A percentile compares a stretch with the other conserved stretches of the same genome.
Conservation (phyloP, 2,329 filamentous ascomycete species). For the Ilyonectria destructans region DNA sequence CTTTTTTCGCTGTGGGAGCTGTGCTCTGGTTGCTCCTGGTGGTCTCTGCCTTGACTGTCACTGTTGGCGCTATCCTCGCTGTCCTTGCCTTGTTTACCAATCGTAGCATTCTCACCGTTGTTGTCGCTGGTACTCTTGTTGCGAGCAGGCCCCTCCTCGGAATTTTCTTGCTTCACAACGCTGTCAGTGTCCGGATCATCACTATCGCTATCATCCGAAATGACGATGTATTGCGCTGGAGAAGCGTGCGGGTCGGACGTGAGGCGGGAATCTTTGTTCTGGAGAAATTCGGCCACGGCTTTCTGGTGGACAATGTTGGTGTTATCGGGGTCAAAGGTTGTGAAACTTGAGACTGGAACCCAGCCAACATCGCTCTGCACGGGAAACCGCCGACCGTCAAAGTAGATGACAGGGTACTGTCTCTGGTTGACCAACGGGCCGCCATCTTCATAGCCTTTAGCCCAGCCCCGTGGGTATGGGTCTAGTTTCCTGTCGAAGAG, state of each 20-base stretch:
- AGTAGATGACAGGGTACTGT: slow-evolving; percentile 23
- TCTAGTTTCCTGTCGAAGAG: slow-evolving; percentile 5
- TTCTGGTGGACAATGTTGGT: neutral
- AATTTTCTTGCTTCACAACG: neutral
- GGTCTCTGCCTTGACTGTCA: too few species aligned
- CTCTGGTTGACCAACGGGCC: neutral
- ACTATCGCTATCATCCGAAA: neutral
- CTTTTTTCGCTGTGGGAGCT: too few species aligned
- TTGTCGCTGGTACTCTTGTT: neutral
- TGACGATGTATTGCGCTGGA: neutral
- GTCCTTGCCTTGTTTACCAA: neutral
- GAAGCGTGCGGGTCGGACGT: neutral
- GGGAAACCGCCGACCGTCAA: slow-evolving; percentile 6
- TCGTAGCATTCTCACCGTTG: neutral
- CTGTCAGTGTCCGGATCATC: neutral
- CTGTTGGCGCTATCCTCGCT: too few species aligned
- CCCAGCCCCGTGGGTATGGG: slow-evolving; percentile 3
- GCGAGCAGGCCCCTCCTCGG: neutral
- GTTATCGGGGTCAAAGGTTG: slow-evolving; percentile 5
- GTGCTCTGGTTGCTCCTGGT: too few species aligned
- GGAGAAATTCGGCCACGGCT: slow-evolving; percentile 8
- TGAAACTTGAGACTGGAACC: slow-evolving; percentile 5
- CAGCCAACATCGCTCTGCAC: neutral
- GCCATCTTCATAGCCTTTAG: slow-evolving; percentile 24
- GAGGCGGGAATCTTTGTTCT: neutral